Evolutionary conservation across 179 eudicot genomes (phyloP), one percentile per base, ranked within the genome.

Genomic region (Beta corolliflora): DNA sequence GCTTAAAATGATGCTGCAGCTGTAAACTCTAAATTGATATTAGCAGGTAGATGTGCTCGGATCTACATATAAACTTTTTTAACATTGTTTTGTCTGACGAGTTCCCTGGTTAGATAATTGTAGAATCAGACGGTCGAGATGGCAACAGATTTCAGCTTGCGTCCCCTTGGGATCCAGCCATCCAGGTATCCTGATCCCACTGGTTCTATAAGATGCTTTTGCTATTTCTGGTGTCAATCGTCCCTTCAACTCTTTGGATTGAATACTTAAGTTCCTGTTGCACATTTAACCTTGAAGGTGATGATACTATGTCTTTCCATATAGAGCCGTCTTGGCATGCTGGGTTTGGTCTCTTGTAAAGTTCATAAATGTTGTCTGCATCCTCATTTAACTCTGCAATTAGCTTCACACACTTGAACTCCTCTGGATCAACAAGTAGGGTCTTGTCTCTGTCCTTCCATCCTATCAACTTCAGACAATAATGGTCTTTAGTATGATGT

Each of bases 391-490:
- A 83, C 81, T 86, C 88, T 25, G 89, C 90, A 50, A 96, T 82
- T 84, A 84, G 80, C 84, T 94, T 90, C 84, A 97, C 60, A 76
- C 89, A 86, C 74, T 84, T 83, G 86, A 97, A 92, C 83, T 97
- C 99, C 81, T 97, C 97, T 80, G 97, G 98, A 82, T 97, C 99
- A 53, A 97, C 94, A 77, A 94, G 88, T 85, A 97, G 85, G 53
- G 90, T 94, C 89, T 87, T 94, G 83, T 94, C 99, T 87, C 88
- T 97, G 82, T 97, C 99, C 80, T 97, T 94, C 98, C 98, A 94
- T 86, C 97, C 99, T 93, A 97, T 97, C 95, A 97, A 81, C 99
- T 97, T 88, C 82, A 88, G 46, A 85, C 75, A 44, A 79, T 83
- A 21, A 53, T 71, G 13, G 36, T 25, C 85, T 75, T 85, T 75